Conservation (phyloP, 306 rosid genomes). For the Malus fusca region DNA sequence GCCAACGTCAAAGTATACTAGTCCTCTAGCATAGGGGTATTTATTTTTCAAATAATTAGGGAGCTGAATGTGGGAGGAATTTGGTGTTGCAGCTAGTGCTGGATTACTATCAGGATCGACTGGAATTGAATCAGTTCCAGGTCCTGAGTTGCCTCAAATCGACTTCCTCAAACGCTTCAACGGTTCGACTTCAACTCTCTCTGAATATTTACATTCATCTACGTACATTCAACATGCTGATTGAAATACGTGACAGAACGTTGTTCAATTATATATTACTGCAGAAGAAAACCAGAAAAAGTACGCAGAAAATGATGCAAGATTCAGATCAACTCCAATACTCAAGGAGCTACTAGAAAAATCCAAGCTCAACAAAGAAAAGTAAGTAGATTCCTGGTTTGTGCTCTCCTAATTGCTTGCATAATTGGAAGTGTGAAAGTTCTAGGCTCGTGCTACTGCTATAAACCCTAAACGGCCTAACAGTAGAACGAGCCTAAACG, state of each 20-base stretch:
- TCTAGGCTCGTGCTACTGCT: neutral
- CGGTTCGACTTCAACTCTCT: constrained; percentile 34
- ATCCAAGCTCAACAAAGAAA: constrained; percentile 77
- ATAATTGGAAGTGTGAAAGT: neutral
- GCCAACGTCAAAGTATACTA: neutral
- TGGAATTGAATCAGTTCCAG: constrained; percentile 84
- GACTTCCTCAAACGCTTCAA: constrained; percentile 67
- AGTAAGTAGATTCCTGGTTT: constrained; percentile 29
- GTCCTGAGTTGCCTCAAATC: constrained; percentile 76
- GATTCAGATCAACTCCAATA: constrained; percentile 61
- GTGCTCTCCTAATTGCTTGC: neutral
- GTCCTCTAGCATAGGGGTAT: neutral
- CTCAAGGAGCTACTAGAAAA: constrained; percentile 62
- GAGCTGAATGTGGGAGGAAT: neutral
- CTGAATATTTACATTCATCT: neutral
- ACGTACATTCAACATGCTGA: neutral
- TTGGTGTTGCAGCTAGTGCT: constrained; percentile 56
- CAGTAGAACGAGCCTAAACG: neutral
- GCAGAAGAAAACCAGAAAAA: constrained; percentile 90
- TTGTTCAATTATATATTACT: neutral
- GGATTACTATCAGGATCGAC: constrained; percentile 80
- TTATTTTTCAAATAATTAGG: too few relatives aligned
- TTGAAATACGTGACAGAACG: neutral
- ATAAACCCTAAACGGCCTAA: too few relatives aligned
- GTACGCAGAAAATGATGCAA: constrained; percentile 73